Evolutionary conservation across 768 basidiomycete genomes (phyloP).

Genomic region (Filobasidium floriforme): DNA sequence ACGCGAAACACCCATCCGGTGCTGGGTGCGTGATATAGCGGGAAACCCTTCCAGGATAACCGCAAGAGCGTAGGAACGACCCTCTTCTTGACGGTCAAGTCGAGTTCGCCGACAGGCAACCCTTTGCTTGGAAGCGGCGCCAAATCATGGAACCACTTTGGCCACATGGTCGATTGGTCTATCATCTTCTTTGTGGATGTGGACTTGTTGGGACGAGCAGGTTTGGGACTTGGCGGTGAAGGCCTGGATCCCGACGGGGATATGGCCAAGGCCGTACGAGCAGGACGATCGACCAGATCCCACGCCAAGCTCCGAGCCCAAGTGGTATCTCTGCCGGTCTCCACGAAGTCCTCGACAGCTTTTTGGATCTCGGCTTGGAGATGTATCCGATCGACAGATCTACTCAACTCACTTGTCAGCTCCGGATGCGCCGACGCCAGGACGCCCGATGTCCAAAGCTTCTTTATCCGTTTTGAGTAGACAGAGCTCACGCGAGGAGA

Average conservation of each 20-base stretch:
- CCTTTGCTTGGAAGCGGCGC: conserved; percentile 40
- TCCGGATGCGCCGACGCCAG: conserved; percentile 28
- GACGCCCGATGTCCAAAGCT: conserved; percentile 24
- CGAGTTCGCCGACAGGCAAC: conserved; percentile 56
- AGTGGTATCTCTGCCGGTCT: conserved; percentile 5
- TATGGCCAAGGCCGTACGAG: not conserved
- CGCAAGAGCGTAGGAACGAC: conserved; percentile 76
- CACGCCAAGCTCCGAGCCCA: not conserved
- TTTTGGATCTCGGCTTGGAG: conserved; percentile 6
- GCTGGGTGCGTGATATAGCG: conserved; percentile 73
- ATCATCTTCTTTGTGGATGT: not conserved
- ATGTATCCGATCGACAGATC: not conserved
- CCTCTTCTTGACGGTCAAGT: conserved; percentile 74
- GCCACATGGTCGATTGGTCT: conserved; percentile 54
- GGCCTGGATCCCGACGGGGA: no score
- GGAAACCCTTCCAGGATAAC: conserved; percentile 78
- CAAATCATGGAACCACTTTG: conserved; percentile 94
- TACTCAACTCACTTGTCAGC: conserved; percentile 16
- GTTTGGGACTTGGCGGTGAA: no score
- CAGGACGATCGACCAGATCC: not conserved
- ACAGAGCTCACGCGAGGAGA: conserved; percentile 30
- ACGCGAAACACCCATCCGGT: conserved; percentile 91
- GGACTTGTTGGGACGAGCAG: no score
- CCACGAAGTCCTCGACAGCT: conserved; percentile 5
- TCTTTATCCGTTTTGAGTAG: conserved; percentile 25